These are phyloP conservation scores for Handroanthus guayacan DNA, from an alignment of 257 asterid genomes.

Conservation along the genomic window DNA sequence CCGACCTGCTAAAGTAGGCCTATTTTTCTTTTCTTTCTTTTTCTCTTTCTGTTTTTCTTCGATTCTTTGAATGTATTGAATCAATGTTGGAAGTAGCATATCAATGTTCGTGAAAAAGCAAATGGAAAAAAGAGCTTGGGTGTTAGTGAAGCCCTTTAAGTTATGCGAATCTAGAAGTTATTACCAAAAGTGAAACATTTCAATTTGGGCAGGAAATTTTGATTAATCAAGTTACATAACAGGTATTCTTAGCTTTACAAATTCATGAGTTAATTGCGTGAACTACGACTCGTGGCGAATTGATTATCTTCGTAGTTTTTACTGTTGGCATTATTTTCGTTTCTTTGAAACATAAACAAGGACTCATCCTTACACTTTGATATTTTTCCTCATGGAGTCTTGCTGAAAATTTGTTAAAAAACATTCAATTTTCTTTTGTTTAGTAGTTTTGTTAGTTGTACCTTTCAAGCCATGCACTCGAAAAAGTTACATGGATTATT, in stretches of 20 bases:
- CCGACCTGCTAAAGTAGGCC: conserved; percentile 51
- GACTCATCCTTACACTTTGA: not conserved
- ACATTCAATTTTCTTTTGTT: conserved; percentile 1
- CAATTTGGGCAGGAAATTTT: conserved; percentile 13
- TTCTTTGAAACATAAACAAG: not conserved
- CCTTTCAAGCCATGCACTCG: conserved; percentile 4
- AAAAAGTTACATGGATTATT: not conserved
- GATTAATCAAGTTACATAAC: not conserved
- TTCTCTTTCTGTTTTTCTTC: too few species aligned
- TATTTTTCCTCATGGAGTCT: not conserved
- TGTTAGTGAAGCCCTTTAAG: not conserved
- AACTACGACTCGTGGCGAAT: not conserved
- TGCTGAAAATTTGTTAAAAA: conserved; percentile 9
- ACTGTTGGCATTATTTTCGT: not conserved
- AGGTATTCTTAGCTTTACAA: not conserved
- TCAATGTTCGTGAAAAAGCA: not conserved
- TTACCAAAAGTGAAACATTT: not conserved
- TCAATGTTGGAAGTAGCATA: not conserved
- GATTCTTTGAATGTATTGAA: not conserved
- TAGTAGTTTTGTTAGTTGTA: not conserved
- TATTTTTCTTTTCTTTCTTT: not conserved
- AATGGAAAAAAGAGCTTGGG: conserved; percentile 11
- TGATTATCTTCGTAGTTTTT: not conserved
- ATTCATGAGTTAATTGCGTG: conserved; percentile 2
- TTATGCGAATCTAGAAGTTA: not conserved